phyloP scores from a whole-genome alignment of 176 grass and related monocot genomes.

The Rhipidocladum racemiflorum region DNA sequence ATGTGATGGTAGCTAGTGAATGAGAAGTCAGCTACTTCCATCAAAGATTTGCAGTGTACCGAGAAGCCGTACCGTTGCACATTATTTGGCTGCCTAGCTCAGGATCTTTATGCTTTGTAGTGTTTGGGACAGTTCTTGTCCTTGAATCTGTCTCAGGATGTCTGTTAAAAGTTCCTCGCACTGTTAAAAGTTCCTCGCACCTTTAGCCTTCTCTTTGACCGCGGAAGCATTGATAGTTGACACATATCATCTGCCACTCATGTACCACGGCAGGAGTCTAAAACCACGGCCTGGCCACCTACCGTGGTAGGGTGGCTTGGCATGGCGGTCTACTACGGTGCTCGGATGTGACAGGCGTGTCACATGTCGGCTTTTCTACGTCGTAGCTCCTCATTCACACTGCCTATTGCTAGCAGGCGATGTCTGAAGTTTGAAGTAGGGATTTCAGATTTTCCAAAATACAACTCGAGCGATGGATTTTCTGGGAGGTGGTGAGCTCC shows the following conservation, averaged over 20 bases:
- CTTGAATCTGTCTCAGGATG: neutral
- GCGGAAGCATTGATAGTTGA: too few relatives aligned
- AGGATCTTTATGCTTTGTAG: neutral
- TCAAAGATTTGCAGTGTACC: neutral
- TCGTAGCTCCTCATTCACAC: neutral
- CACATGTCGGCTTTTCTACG: neutral
- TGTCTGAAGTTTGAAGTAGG: neutral
- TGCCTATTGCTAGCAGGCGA: neutral
- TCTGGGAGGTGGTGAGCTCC: neutral
- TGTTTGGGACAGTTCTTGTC: neutral
- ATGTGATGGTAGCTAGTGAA: neutral
- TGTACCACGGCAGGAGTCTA: too few relatives aligned
- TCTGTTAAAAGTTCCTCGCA: neutral
- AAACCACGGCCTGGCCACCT: too few relatives aligned
- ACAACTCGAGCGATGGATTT: neutral
- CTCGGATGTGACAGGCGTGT: too few relatives aligned
- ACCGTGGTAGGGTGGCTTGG: too few relatives aligned
- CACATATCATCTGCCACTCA: too few relatives aligned
- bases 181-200: too few relatives aligned
- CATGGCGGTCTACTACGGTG: too few relatives aligned
- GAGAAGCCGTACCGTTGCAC: neutral
- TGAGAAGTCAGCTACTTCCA: neutral
- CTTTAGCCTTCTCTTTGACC: too few relatives aligned
- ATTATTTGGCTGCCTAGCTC: neutral
- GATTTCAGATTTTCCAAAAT: neutral